Evolutionary conservation across 2,329 filamentous ascomycete genomes (phyloP).

Genomic region (Colletotrichum trifolii): DNA sequence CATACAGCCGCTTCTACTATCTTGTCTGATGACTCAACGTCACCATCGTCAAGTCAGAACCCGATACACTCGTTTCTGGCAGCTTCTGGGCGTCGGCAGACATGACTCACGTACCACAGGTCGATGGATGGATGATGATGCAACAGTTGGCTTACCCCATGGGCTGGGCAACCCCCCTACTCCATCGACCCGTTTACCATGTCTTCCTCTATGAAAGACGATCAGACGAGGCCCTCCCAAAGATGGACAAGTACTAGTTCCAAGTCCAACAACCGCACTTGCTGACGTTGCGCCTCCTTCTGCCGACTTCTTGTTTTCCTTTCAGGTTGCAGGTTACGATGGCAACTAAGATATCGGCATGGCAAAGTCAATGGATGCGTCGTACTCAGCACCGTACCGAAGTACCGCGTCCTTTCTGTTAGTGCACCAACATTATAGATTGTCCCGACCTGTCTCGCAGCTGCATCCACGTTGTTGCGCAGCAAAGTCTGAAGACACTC

Average conservation of each 20-base stretch:
- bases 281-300: conserved; percentile 54
- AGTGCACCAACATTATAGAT: no score
- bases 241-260: conserved; percentile 55
- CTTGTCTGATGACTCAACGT: no score
- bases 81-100: conserved; percentile 2
- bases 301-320: conserved; percentile 50
- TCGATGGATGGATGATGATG: conserved; percentile 14
- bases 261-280: conserved; percentile 50
- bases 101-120: conserved; percentile 21
- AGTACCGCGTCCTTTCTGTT: no score
- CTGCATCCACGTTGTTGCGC: no score
- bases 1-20: no score
- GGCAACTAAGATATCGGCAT: conserved; percentile 1
- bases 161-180: conserved; percentile 14
- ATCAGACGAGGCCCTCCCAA: conserved; percentile 49
- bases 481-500: no score
- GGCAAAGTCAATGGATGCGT: no score
- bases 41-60: not conserved
- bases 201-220: conserved; percentile 12
- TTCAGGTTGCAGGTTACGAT: conserved; percentile 31
- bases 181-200: conserved; percentile 1
- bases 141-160: conserved; percentile 28
- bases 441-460: not conserved
- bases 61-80: not conserved
- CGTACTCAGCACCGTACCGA: no score